These are phyloP conservation scores for Exophiala lecanii-corni DNA, from an alignment of 2,329 filamentous ascomycete species.

Conservation along the genomic window DNA sequence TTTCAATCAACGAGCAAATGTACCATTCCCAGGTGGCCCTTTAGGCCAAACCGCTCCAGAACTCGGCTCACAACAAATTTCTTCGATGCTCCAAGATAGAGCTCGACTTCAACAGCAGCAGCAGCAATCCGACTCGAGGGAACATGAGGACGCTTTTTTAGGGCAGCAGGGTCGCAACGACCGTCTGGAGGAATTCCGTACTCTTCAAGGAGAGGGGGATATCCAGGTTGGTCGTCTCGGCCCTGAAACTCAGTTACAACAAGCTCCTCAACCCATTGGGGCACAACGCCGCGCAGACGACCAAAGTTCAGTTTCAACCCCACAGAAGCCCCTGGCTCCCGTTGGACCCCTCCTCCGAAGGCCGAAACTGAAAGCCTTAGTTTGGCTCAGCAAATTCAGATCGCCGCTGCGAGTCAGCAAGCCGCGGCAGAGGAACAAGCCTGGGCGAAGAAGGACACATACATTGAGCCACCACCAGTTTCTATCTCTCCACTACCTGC, in stretches of 20 bases:
- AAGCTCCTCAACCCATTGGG: slow-evolving; percentile 34
- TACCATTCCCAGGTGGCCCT: slow-evolving; percentile 42
- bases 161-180: slow-evolving; percentile 55
- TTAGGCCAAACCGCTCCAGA: slow-evolving; percentile 44
- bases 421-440: slow-evolving; percentile 22
- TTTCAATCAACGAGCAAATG: slow-evolving; percentile 48
- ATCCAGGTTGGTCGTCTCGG: slow-evolving; percentile 30
- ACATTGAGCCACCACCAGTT: slow-evolving; percentile 62
- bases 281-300: slow-evolving; percentile 30
- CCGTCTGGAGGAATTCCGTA: slow-evolving; percentile 78
- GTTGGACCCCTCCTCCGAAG: slow-evolving; percentile 21
- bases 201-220: slow-evolving; percentile 69
- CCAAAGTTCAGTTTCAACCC: slow-evolving; percentile 20
- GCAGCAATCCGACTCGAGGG: slow-evolving; percentile 31
- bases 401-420: slow-evolving; percentile 50
- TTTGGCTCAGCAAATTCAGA: slow-evolving; percentile 78
- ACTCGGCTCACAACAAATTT: slow-evolving; percentile 51
- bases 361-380: slow-evolving; percentile 53
- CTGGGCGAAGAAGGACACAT: slow-evolving; percentile 56
- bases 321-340: slow-evolving; percentile 15
- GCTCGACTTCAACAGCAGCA: slow-evolving; percentile 44
- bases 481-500: slow-evolving; percentile 80
- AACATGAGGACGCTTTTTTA: slow-evolving; percentile 41
- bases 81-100: slow-evolving; percentile 57
- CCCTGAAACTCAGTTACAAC: slow-evolving; percentile 35